Evolutionary conservation across 73 alveolate genomes (phyloP), one percentile per base, ranked within the genome.

Genomic region (Breviolum minutum): DNA sequence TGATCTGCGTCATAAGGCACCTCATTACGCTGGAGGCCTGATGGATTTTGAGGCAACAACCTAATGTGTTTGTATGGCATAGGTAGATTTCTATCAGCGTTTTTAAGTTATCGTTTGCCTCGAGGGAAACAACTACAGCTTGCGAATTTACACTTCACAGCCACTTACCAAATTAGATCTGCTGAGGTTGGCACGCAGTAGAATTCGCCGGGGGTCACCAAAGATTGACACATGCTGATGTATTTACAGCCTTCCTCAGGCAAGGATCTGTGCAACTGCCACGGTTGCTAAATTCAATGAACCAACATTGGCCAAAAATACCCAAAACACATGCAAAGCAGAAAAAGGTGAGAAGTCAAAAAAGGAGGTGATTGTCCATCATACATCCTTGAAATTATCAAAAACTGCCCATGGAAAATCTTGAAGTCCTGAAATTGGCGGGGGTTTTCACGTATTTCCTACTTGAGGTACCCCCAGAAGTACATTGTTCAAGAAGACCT

Each of bases 161-260:
- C n/a, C n/a, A n/a, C 54, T 40, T 40, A 40, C 54, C 54, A 40
- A 40, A 40, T 40, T 40, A 77, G 5, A 77, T 17, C 86, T 7
- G 24, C 97, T 60, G 22, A 32, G 97, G 68, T 80, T 26, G 71
- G 9, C 14, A 79, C 97, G 97, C 97, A 92, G 80, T n/a, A 92
- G 89, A 73, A 92, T 63, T 92, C 97, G 64, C 63, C 83, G 3
- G 79, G 90, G 11, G 97, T 92, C 80, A 92, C 97, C 64, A 92
- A 64, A 30, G 97, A 92, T 80, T 64, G 71, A 80, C 97, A 92
- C 32, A 92, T 16, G 32, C 97, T 92, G 89, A 92, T 71, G 97
- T 92, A 92, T 89, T 92, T 92, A 89, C 97, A 92, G 77, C 97
- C 97, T 24, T 60, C 97, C 97, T 85, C 8, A 24, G 48, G 24